A percentile compares a stretch with the other conserved stretches of the same genome.
These are phyloP conservation scores for Ammopiptanthus mongolicus DNA, from an alignment of 306 rosid genomes.

Conservation along the genomic window DNA sequence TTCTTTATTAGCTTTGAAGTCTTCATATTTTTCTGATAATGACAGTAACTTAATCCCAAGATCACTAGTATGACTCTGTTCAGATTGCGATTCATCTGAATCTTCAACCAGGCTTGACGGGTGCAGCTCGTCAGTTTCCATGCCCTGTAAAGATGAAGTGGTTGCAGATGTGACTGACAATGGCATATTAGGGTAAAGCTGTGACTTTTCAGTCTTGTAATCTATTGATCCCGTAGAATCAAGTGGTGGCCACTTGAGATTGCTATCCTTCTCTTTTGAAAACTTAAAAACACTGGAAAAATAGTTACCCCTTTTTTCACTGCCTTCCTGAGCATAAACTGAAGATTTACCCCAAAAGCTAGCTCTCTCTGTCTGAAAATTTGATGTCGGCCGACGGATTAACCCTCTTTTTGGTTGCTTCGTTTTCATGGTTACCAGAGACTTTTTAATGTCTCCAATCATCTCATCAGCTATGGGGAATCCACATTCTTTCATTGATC, in stretches of 20 bases:
- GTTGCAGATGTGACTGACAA: constrained; percentile 33
- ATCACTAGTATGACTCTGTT: constrained; percentile 18
- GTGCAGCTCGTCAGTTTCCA: constrained; percentile 43
- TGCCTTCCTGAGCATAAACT: constrained; percentile 26
- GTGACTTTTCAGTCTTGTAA: constrained; percentile 30
- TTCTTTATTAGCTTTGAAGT: constrained; percentile 73
- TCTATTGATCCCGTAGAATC: constrained; percentile 30
- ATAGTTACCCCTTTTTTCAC: constrained; percentile 44
- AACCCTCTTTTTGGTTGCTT: constrained; percentile 59
- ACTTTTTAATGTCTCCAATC: constrained; percentile 76
- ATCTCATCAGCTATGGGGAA: constrained; percentile 64
- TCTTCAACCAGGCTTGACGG: constrained; percentile 37
- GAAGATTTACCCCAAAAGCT: constrained; percentile 42
- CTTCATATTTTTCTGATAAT: constrained; percentile 45
- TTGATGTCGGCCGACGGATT: constrained; percentile 28
- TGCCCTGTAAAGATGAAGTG: constrained; percentile 44
- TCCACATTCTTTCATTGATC: constrained; percentile 86
- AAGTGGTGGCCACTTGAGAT: constrained; percentile 46
- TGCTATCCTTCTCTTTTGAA: constrained; percentile 58
- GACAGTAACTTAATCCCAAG: constrained; percentile 20
- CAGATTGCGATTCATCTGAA: constrained; percentile 37
- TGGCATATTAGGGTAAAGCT: constrained; percentile 14
- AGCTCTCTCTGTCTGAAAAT: constrained; percentile 33
- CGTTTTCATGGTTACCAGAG: constrained; percentile 44
- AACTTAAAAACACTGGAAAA: constrained; percentile 59